These are phyloP conservation scores for Phytopythium sindhum DNA, from an alignment of 352 stramenopile genomes.

Conservation along the genomic window DNA sequence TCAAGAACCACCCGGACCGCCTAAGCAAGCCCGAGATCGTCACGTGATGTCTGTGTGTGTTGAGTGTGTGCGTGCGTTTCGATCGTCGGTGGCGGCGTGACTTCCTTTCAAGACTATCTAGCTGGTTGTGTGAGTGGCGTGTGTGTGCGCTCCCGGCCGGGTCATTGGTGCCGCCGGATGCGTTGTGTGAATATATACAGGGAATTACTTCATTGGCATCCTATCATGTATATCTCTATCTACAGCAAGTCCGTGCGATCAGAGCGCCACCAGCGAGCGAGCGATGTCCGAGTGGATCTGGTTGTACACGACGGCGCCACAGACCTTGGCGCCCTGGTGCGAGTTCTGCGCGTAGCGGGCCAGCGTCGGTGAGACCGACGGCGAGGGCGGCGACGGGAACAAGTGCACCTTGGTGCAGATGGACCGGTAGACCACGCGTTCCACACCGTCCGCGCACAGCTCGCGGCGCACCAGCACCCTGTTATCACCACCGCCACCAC, in stretches of 20 bases:
- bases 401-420: conserved; percentile 33
- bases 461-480: conserved; percentile 34
- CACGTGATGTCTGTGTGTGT: conserved; percentile 16
- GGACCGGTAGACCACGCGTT: conserved; percentile 27
- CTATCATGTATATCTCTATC: neutral
- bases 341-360: conserved; percentile 26
- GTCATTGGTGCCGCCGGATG: neutral
- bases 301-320: conserved; percentile 39
- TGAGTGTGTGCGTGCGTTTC: neutral
- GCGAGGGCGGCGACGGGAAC: conserved; percentile 10
- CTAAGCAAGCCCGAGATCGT: conserved; percentile 22
- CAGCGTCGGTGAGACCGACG: conserved; percentile 12
- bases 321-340: conserved; percentile 24
- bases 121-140: neutral
- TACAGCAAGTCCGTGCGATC: neutral
- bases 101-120: neutral
- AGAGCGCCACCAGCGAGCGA: conserved; percentile 2
- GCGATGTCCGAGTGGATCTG: conserved; percentile 31
- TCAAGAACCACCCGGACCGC: conserved; percentile 47
- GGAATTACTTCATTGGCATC: neutral
- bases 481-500: neutral
- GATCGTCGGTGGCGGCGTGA: neutral
- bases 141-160: neutral
- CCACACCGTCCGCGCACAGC: conserved; percentile 25
- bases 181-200: neutral